These are phyloP conservation scores for Anethum foeniculum DNA, from an alignment of 140 eudicot species.

Conservation along the genomic window DNA sequence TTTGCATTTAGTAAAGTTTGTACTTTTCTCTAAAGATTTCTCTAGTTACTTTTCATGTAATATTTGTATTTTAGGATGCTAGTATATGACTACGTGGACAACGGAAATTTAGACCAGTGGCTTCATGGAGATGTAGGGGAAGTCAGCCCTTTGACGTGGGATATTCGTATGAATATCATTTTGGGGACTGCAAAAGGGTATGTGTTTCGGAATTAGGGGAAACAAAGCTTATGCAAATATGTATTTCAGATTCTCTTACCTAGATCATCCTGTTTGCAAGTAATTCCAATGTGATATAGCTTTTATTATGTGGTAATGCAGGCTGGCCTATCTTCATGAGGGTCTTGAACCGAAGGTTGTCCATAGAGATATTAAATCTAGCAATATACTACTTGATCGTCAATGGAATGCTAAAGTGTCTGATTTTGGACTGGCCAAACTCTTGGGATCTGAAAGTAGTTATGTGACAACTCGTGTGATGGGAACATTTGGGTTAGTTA, in stretches of 20 bases:
- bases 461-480: conserved; percentile 90
- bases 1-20: neutral
- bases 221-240: no score
- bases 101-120: conserved; percentile 94
- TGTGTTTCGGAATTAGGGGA: no score
- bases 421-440: conserved; percentile 94
- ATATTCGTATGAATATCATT: conserved; percentile 69
- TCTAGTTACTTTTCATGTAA: neutral
- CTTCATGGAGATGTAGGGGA: conserved; percentile 94
- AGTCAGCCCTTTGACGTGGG: conserved; percentile 84
- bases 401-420: conserved; percentile 87
- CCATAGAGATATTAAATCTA: conserved; percentile 80
- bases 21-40: neutral
- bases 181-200: conserved; percentile 94
- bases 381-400: conserved; percentile 78
- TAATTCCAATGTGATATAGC: neutral
- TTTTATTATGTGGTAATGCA: conserved; percentile 22
- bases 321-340: conserved; percentile 92
- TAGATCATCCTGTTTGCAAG: neutral
- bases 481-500: conserved; percentile 92
- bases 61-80: conserved; percentile 55
- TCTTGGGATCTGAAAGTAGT: conserved; percentile 74
- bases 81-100: conserved; percentile 86
- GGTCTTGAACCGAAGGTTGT: conserved; percentile 97
- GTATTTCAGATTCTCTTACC: neutral